Percentiles rank a stretch among this genome's conserved stretches.
Conservation (phyloP, 495 filamentous ascomycete species). For the Talaromyces trachyspermus region DNA sequence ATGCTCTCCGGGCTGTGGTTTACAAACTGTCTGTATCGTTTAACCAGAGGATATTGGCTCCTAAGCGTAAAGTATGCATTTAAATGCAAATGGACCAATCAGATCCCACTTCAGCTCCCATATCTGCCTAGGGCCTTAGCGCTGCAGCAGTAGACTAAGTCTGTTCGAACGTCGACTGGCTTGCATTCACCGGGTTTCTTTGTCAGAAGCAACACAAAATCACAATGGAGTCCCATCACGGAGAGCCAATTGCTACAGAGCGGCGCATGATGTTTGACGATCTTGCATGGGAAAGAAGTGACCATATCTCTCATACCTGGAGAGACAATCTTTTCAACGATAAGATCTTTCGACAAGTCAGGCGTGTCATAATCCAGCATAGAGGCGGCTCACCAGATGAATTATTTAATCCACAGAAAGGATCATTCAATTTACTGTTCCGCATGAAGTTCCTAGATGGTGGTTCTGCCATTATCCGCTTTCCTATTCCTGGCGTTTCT, state of each 20-base stretch:
- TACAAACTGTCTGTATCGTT: too few relatives aligned
- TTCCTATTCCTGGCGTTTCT: constrained; percentile 14
- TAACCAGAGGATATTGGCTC: too few relatives aligned
- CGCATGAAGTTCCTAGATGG: constrained; percentile 16
- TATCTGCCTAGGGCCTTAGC: too few relatives aligned
- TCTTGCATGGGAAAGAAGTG: constrained; percentile 22
- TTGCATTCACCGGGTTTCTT: too few relatives aligned
- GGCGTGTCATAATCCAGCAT: constrained; percentile 16
- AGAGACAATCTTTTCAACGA: constrained; percentile 9
- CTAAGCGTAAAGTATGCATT: too few relatives aligned
- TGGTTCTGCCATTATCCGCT: constrained; percentile 15
- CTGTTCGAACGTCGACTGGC: too few relatives aligned
- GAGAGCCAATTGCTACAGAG: background rate
- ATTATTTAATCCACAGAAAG: constrained; percentile 1
- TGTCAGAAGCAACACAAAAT: too few relatives aligned
- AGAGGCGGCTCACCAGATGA: background rate
- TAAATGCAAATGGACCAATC: too few relatives aligned
- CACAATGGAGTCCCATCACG: background rate
- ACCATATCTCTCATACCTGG: constrained; percentile 16
- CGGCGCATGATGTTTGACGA: constrained; percentile 18
- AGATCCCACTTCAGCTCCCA: too few relatives aligned
- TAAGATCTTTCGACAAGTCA: constrained; percentile 18
- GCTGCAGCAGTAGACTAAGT: too few relatives aligned
- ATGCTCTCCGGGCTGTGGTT: too few relatives aligned
- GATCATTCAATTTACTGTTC: constrained; percentile 17